Evolutionary conservation across 352 stramenopile genomes (phyloP).

Genomic region (Phytopythium sindhum): DNA sequence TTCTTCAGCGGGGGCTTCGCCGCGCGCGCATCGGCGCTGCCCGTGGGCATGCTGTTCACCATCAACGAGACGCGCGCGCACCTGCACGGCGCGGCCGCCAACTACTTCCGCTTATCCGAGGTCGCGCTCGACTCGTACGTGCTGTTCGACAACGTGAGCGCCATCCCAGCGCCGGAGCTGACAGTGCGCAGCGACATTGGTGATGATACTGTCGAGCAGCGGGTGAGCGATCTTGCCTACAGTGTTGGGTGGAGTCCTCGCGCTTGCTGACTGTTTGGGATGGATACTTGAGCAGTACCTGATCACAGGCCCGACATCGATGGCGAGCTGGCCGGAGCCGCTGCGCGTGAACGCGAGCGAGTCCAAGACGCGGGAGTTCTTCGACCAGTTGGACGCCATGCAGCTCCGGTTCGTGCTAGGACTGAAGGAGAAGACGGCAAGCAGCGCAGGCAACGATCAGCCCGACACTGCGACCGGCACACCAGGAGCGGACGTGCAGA

Average conservation of each 20-base stretch:
- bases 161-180: slow-evolving; percentile 39
- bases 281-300: slow-evolving; percentile 24
- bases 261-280: neutral
- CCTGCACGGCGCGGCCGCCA: slow-evolving; percentile 55
- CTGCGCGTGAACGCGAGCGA: slow-evolving; percentile 28
- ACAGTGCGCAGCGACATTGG: slow-evolving; percentile 35
- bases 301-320: slow-evolving; percentile 34
- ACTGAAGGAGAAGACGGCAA: slow-evolving; percentile 15
- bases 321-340: slow-evolving; percentile 44
- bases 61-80: slow-evolving; percentile 66
- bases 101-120: slow-evolving; percentile 55
- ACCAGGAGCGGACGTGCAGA: slow-evolving; percentile 4
- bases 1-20: slow-evolving; percentile 54
- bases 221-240: neutral
- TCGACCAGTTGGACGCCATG: slow-evolving; percentile 63
- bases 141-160: slow-evolving; percentile 28
- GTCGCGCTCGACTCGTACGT: slow-evolving; percentile 53
- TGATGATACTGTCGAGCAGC: slow-evolving; percentile 20
- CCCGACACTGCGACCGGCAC: neutral
- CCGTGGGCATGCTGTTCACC: slow-evolving; percentile 68
- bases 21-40: slow-evolving; percentile 45
- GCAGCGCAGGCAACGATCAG: slow-evolving; percentile 4
- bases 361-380: slow-evolving; percentile 49
- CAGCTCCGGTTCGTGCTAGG: slow-evolving; percentile 55
- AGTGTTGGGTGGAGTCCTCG: too few species aligned